Percentiles rank a stretch among this genome's conserved stretches.
These are phyloP conservation scores for Neurospora tetrasperma DNA, from an alignment of 495 filamentous ascomycete genomes.

Conservation along the genomic window DNA sequence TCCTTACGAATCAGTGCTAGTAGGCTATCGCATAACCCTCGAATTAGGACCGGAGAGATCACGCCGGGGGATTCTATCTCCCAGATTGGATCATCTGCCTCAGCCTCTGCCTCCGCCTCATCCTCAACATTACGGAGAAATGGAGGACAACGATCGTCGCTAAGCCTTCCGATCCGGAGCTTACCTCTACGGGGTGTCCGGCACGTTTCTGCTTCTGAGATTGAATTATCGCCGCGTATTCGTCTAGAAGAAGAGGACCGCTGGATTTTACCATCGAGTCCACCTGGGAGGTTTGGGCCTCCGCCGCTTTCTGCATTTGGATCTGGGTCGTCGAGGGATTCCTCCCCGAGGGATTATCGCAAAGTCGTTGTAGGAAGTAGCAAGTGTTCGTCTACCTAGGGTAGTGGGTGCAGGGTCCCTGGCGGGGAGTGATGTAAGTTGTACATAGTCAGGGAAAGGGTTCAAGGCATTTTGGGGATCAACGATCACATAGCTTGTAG, in stretches of 20 bases:
- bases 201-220: not conserved
- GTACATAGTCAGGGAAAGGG: not conserved
- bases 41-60: not conserved
- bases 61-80: not conserved
- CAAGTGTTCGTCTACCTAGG: not conserved
- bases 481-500: not conserved
- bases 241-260: not conserved
- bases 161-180: not conserved
- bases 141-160: not conserved
- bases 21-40: not conserved
- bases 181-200: not conserved
- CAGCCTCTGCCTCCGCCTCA: not conserved
- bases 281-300: not conserved
- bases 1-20: not conserved
- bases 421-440: not conserved
- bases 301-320: not conserved
- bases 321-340: not conserved
- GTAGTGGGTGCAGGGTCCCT: not conserved
- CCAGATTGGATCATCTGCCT: not conserved
- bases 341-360: not conserved
- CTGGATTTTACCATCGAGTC: not conserved
- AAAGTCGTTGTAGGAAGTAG: not conserved
- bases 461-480: not conserved
- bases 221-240: not conserved
- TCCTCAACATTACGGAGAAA: not conserved